phyloP scores from a whole-genome alignment of 352 stramenopile species.

The Pilasporangium apinafurcum region DNA sequence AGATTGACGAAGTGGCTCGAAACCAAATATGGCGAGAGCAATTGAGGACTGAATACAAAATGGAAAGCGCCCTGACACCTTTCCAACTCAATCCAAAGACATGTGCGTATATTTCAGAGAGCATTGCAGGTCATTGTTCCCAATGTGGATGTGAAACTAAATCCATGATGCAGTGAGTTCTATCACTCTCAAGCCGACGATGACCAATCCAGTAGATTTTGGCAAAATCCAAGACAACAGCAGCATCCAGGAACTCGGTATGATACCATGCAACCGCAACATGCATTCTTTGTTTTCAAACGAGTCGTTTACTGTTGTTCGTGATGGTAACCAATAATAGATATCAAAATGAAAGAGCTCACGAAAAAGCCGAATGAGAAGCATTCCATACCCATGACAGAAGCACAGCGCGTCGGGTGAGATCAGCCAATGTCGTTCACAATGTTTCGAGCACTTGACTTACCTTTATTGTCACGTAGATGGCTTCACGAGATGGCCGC shows the following conservation, averaged over 20 bases:
- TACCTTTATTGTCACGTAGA: constrained; percentile 7
- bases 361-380: constrained; percentile 66
- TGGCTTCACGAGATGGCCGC: constrained; percentile 71
- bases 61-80: constrained; percentile 63
- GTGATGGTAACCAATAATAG: constrained; percentile 8
- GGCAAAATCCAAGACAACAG: constrained; percentile 43
- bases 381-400: constrained; percentile 57
- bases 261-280: neutral
- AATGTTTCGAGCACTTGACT: neutral
- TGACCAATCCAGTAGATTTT: constrained; percentile 71
- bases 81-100: constrained; percentile 86
- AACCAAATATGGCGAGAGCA: constrained; percentile 89
- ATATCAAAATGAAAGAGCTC: constrained; percentile 53
- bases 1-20: constrained; percentile 78
- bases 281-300: neutral
- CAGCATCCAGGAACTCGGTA: constrained; percentile 50
- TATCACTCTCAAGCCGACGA: constrained; percentile 70
- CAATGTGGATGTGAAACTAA: too few relatives aligned
- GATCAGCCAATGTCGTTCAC: constrained; percentile 1
- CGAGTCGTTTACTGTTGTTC: neutral
- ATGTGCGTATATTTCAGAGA: constrained; percentile 18
- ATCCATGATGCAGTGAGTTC: constrained; percentile 65
- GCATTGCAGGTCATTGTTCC: neutral
- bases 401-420: constrained; percentile 74
- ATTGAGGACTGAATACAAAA: constrained; percentile 76